Evolutionary conservation across 2,329 filamentous ascomycete genomes (phyloP).

Genomic region (Ramularia endophylla): DNA sequence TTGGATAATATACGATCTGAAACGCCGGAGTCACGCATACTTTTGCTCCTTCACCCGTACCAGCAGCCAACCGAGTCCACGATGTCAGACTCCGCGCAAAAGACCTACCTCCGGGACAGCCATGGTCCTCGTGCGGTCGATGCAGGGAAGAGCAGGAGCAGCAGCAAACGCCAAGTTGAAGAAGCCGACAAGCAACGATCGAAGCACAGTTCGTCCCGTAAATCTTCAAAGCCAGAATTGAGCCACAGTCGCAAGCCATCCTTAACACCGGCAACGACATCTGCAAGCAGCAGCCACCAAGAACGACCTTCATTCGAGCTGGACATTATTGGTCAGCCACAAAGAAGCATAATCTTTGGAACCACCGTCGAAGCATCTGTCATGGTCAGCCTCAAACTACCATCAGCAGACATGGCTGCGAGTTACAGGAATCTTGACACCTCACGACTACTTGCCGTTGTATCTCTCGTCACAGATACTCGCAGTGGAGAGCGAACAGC

Average conservation of each 20-base stretch:
- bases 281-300: conserved; percentile 6
- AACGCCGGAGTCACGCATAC: conserved; percentile 9
- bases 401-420: conserved; percentile 18
- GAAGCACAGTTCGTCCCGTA: conserved; percentile 16
- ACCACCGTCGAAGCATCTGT: conserved; percentile 26
- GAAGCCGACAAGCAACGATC: conserved; percentile 18
- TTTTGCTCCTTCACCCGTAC: too few relatives aligned
- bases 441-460: conserved; percentile 24
- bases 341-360: conserved; percentile 21
- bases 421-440: conserved; percentile 23
- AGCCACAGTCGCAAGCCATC: conserved; percentile 22
- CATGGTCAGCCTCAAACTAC: conserved; percentile 25
- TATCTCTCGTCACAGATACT: conserved; percentile 25
- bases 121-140: conserved; percentile 27
- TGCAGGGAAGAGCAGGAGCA: conserved; percentile 17
- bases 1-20: conserved; percentile 10
- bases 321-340: conserved; percentile 29
- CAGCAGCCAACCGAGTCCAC: conserved; percentile 6
- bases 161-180: conserved; percentile 18
- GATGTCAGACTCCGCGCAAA: conserved; percentile 22
- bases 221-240: conserved; percentile 24
- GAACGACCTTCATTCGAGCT: conserved; percentile 26
- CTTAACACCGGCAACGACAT: conserved; percentile 5
- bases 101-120: conserved; percentile 25
- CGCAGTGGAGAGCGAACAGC: conserved; percentile 24